Percentiles rank a stretch among this genome's conserved stretches.
These are phyloP conservation scores for Tolypocladium endophyticum DNA, from an alignment of 2,329 filamentous ascomycete genomes.

Conservation along the genomic window DNA sequence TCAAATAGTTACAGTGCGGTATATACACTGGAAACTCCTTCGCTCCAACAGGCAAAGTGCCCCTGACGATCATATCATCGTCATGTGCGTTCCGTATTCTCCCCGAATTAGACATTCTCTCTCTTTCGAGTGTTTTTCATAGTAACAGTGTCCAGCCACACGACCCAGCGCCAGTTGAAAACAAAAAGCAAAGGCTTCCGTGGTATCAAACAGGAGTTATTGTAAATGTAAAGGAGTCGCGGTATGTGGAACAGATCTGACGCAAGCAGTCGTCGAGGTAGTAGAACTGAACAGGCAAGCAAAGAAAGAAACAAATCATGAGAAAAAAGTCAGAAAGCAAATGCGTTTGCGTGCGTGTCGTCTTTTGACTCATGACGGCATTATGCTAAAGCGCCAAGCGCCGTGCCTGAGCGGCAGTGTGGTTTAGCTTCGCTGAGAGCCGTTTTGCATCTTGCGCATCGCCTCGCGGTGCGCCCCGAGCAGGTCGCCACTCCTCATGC, in stretches of 20 bases:
- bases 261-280: neutral
- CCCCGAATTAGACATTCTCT: neutral
- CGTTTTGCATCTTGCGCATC: constrained; percentile 64
- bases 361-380: neutral
- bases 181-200: neutral
- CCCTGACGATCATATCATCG: neutral
- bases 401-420: too few species aligned
- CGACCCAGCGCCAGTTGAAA: neutral
- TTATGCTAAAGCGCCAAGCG: neutral
- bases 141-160: neutral
- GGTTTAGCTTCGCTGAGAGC: neutral
- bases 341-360: neutral
- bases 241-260: too few species aligned
- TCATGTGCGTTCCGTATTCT: neutral
- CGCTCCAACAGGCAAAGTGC: too few species aligned
- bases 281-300: neutral
- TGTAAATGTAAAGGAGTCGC: neutral
- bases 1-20: too few species aligned
- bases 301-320: neutral
- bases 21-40: too few species aligned
- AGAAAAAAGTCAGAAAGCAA: neutral
- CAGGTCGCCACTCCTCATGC: constrained; percentile 67
- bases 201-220: neutral
- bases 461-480: constrained; percentile 68
- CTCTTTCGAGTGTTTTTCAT: neutral